phyloP scores from a whole-genome alignment of 2,329 filamentous ascomycete species.

The Calonectria honghensis region DNA sequence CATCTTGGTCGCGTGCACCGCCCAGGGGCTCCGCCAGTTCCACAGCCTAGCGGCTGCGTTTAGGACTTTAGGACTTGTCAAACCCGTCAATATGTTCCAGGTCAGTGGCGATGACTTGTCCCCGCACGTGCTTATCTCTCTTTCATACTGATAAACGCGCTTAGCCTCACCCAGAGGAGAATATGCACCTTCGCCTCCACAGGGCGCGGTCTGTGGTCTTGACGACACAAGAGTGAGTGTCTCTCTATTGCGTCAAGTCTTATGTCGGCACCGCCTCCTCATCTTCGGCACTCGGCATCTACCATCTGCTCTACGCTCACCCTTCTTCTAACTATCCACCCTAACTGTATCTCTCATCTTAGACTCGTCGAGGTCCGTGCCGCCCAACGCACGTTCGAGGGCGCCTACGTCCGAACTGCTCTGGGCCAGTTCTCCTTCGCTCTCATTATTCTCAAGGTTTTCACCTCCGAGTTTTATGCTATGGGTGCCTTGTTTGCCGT shows the following conservation, averaged over 20 bases:
- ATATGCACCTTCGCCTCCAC: constrained; percentile 87
- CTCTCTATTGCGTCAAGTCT: constrained; percentile 20
- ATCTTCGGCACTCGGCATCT: constrained; percentile 12
- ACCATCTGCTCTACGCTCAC: not conserved
- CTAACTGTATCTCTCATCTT: constrained; percentile 20
- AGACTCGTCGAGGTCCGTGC: constrained; percentile 94
- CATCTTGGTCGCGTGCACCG: constrained; percentile 25
- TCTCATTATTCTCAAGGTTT: constrained; percentile 92
- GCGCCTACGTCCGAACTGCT: constrained; percentile 95
- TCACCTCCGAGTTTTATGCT: constrained; percentile 96
- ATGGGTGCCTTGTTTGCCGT: constrained; percentile 97
- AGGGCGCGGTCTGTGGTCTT: constrained; percentile 89
- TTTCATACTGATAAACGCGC: constrained; percentile 38
- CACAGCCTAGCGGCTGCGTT: constrained; percentile 28
- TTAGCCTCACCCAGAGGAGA: constrained; percentile 81
- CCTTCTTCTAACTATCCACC: not conserved
- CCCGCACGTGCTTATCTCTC: constrained; percentile 21
- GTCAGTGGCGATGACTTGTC: constrained; percentile 43
- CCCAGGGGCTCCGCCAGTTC: constrained; percentile 20
- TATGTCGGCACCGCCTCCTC: constrained; percentile 17
- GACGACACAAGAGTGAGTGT: constrained; percentile 81
- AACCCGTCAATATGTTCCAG: constrained; percentile 52
- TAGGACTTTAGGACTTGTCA: constrained; percentile 30
- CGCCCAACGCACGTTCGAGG: constrained; percentile 96
- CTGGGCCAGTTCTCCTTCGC: constrained; percentile 97